Conservation (phyloP, 495 filamentous ascomycete species). For the Parachaetomium inaequale region DNA sequence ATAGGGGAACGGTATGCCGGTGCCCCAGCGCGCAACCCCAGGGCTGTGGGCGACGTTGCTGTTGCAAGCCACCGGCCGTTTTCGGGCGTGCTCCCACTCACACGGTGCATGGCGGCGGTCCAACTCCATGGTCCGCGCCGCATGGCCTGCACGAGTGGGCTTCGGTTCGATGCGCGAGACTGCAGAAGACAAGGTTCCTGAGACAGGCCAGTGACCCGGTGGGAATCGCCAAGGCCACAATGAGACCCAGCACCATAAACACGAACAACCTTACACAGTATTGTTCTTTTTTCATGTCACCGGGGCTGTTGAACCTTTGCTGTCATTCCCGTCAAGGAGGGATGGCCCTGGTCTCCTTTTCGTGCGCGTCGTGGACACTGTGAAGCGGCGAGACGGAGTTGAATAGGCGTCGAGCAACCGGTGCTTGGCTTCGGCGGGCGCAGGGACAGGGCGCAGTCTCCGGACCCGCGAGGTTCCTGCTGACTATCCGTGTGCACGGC, state of each 20-base stretch:
- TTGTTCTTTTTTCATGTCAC: not conserved
- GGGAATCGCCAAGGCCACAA: slow-evolving; percentile 9
- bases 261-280: not conserved
- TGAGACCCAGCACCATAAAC: not conserved
- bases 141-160: slow-evolving; percentile 19
- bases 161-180: slow-evolving; percentile 27
- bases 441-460: not conserved
- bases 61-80: slow-evolving; percentile 7
- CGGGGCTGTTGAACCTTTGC: not conserved
- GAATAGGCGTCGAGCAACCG: not conserved
- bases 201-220: slow-evolving; percentile 12
- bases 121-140: slow-evolving; percentile 14
- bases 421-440: not conserved
- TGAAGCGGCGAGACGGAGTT: not conserved
- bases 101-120: slow-evolving; percentile 1
- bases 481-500: not conserved
- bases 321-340: not conserved
- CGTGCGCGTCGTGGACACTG: not conserved
- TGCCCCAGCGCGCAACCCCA: not conserved
- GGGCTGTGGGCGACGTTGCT: not conserved
- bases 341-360: not conserved
- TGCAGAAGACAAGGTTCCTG: slow-evolving; percentile 20
- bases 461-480: not conserved
- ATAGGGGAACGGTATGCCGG: not conserved
- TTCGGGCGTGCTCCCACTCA: slow-evolving; percentile 4